Base-by-base conservation (phyloP, 176 grass and related monocot species). In the Avena insularis region DNA sequence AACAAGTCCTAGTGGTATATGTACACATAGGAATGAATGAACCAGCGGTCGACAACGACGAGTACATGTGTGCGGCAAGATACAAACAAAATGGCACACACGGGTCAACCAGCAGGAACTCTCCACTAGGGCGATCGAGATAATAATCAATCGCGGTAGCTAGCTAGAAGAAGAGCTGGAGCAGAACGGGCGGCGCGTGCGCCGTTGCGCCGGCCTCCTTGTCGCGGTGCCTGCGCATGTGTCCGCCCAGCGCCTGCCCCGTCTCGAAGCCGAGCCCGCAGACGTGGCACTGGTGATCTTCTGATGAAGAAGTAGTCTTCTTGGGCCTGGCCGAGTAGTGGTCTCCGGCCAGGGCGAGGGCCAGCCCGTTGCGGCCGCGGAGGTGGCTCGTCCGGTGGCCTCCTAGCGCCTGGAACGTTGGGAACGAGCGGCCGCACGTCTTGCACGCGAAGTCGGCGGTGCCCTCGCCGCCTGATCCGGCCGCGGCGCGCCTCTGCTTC, bases 341-440 rank as follows among this genome's bases (percentile, higher is more conserved):
- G 1, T 27, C 79, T 4, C 2, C 25, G 16, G 45, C 48, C 51
- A 89, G 54, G 29, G 46, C 85, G 0, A 87, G 90, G 60, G 70
- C 84, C 69, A 80, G 92, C 2, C 73, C 90, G 51, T 87, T 45
- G 17, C 80, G 86, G 31, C 31, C 82, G 4, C 92, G 87, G 33
- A 91, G 90, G 81, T 94, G 92, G 85, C 92, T 94, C 31, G 90
- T 94, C 1, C 90, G 75, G 84, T 94, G 92, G 0, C 92, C 87
- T 31, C 92, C 92, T 5, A 94, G 85, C 54, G 92, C 92, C 80
- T 94, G 92, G 83, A 94, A 94, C 75, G 92, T 68, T 1, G 84
- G 48, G 79, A 94, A 94, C 11, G 87, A 77, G 60, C 92, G 92
- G 77, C 75, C 63, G 87, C 92, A 94, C 8, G 92, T 94, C 84